Evolutionary conservation across 352 stramenopile genomes (phyloP), one percentile per base, ranked within the genome.

Genomic region (Globisporangium viniferum): DNA sequence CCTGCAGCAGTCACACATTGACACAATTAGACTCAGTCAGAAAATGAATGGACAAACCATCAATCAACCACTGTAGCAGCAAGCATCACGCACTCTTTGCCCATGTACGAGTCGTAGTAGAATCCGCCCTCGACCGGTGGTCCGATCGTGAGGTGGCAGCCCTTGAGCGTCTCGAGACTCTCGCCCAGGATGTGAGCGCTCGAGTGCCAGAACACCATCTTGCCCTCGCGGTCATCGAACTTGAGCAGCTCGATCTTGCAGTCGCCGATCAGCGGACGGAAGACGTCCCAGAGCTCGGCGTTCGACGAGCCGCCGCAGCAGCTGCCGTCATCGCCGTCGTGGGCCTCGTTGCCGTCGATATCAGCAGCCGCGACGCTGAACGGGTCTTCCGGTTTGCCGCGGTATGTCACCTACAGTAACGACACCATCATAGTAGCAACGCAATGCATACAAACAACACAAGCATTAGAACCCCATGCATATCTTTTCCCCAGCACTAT

Each of bases 61-160:
- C 41, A 20, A n/a, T 49, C 41, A 49, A 41, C 15, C 27, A 49
- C 10, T 27, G 20, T 5, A 46, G 36, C 33, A 46, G 39, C 12
- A 6, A 41, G 33, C n/a, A 35, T n/a, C 1, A 66, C 62, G 31
- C 59, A 74, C 71, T 91, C 71, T 31, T 84, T 79, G 64, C 98
- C 98, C 94, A 99, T 99, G 86, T 99, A 99, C 69, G 93, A 97
- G 89, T 99, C 98, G 76, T 99, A 99, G 80, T 99, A 99, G 73
- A 99, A 99, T 22, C 98, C 98, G 60, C 95, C 93, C 49, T 98
- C 90, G 31, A 99, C 81, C 41, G 92, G 95, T 27, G 98, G 98
- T 14, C 98, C 97, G 75, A 99, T 98, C 5, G 97, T 99, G 46
- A 99, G 84, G 69, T 99, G 95, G 59, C 79, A 91, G 54, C 98